A percentile compares a stretch with the other conserved stretches of the same genome.
phyloP scores from a whole-genome alignment of 441 rosid species.

The Populus tomentosa region DNA sequence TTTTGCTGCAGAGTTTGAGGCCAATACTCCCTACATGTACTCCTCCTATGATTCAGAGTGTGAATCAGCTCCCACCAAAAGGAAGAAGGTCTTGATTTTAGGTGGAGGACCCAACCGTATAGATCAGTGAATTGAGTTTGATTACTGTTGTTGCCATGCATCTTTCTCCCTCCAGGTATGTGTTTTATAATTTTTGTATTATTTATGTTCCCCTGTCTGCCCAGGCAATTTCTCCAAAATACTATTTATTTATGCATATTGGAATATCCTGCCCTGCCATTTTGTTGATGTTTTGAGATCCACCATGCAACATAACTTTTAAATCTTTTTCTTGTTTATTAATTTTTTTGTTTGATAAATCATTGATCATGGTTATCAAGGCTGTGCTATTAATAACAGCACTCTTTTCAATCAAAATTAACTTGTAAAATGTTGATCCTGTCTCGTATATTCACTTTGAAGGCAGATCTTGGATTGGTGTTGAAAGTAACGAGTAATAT shows the following conservation, averaged over 20 bases:
- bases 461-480: too few species aligned
- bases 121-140: conserved; percentile 96
- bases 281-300: too few species aligned
- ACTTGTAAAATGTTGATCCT: too few species aligned
- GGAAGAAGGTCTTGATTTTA: conserved; percentile 82
- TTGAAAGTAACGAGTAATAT: background rate
- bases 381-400: too few species aligned
- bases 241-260: too few species aligned
- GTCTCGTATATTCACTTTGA: background rate
- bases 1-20: conserved; percentile 98
- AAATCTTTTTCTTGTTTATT: too few species aligned
- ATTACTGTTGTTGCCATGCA: conserved; percentile 96
- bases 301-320: too few species aligned
- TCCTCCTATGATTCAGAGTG: conserved; percentile 93
- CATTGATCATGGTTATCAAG: too few species aligned
- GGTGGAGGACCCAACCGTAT: conserved; percentile 99
- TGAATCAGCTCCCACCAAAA: conserved; percentile 76
- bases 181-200: conserved; percentile 9
- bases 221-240: too few species aligned
- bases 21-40: conserved; percentile 93
- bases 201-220: background rate
- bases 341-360: too few species aligned
- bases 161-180: conserved; percentile 94
- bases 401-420: too few species aligned
- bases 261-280: too few species aligned